phyloP scores from a whole-genome alignment of 495 filamentous ascomycete species.

The Amniculicola lignicola region DNA sequence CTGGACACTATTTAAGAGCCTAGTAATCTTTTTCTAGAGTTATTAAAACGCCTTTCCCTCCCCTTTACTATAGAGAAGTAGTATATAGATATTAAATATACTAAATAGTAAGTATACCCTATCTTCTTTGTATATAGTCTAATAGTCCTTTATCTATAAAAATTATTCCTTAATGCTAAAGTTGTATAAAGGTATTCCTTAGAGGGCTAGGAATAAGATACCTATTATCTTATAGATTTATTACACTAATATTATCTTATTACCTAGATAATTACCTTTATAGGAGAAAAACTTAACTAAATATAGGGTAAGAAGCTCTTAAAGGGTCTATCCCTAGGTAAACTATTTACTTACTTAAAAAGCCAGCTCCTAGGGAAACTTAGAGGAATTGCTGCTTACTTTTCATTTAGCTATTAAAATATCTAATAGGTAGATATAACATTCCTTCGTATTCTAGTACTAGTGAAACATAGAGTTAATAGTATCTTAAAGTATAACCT shows the following conservation, averaged over 20 bases:
- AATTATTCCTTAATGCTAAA: slow-evolving; percentile 17
- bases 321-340: too few species aligned
- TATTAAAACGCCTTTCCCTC: neutral
- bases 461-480: too few species aligned
- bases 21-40: slow-evolving; percentile 5
- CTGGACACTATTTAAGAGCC: too few species aligned
- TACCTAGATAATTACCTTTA: slow-evolving; percentile 7
- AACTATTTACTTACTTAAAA: too few species aligned
- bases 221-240: slow-evolving; percentile 12
- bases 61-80: slow-evolving; percentile 6
- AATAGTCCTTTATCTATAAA: slow-evolving; percentile 5
- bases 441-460: too few species aligned
- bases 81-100: slow-evolving; percentile 10
- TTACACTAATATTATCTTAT: neutral
- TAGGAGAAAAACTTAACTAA: slow-evolving; percentile 8
- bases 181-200: slow-evolving; percentile 9
- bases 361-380: too few species aligned
- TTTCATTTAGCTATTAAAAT: too few species aligned
- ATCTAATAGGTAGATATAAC: too few species aligned
- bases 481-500: too few species aligned
- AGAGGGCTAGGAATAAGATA: slow-evolving; percentile 6
- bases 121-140: slow-evolving; percentile 18
- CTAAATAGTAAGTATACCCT: slow-evolving; percentile 5
- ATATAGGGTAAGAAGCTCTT: slow-evolving; percentile 4
- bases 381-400: too few species aligned